phyloP scores from a whole-genome alignment of 371 early-diverging fungal species.

The Mortierella sp. region DNA sequence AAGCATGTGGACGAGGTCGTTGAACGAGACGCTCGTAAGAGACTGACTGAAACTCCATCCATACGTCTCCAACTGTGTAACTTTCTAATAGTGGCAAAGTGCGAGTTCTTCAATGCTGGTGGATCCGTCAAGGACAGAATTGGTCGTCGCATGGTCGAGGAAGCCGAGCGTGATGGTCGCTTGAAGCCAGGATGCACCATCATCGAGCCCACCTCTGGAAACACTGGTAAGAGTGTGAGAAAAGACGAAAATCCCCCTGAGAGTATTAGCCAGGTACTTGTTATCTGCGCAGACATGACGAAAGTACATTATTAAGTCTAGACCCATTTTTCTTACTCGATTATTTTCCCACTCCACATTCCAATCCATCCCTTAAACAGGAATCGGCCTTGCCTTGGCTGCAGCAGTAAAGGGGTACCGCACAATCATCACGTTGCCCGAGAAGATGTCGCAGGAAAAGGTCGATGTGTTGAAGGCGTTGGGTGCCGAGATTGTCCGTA shows the following conservation, averaged over 20 bases:
- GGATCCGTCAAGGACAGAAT: constrained; percentile 99
- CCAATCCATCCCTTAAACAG: constrained; percentile 9
- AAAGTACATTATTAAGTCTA: neutral
- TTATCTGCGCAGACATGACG: neutral
- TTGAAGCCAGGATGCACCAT: constrained; percentile 93
- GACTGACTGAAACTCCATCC: neutral
- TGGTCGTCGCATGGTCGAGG: constrained; percentile 94
- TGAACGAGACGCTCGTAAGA: too few relatives aligned
- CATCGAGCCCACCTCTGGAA: constrained; percentile 97
- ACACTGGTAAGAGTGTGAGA: constrained; percentile 78
- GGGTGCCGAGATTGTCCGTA: constrained; percentile 97
- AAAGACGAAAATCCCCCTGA: neutral
- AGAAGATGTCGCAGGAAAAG: constrained; percentile 99
- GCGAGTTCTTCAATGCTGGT: constrained; percentile 98
- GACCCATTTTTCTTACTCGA: neutral
- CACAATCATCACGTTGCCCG: constrained; percentile 96
- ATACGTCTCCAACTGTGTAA: constrained; percentile 8
- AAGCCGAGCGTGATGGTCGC: constrained; percentile 91
- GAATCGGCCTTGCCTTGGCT: constrained; percentile 61
- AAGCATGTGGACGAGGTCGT: too few relatives aligned
- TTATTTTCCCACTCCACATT: neutral
- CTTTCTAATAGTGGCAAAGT: constrained; percentile 86
- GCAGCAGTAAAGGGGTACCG: constrained; percentile 98
- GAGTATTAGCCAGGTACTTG: neutral
- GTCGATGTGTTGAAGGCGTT: constrained; percentile 96